Evolutionary conservation across 2,329 filamentous ascomycete species (phyloP).

Genomic region (Pestalotiopsis sp.): DNA sequence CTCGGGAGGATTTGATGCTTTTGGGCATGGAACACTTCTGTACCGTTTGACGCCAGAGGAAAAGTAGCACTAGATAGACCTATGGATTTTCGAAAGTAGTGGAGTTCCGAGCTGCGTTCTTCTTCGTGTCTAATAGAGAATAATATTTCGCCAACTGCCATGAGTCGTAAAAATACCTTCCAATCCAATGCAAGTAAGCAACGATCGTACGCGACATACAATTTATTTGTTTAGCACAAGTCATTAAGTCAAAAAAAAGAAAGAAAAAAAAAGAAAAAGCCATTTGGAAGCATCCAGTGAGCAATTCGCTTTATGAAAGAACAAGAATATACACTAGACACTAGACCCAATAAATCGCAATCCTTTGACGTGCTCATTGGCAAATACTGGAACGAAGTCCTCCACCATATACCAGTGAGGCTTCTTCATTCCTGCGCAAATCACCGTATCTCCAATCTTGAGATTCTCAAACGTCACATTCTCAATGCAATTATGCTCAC

Average conservation of each 20-base stretch:
- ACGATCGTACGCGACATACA: no score
- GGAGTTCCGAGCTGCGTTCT: accelerated
- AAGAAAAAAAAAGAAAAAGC: no score
- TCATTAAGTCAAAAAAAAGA: no score
- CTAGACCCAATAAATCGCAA: neutral
- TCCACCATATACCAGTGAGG: neutral
- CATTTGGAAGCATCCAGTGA: no score
- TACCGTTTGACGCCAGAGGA: conserved; percentile 18
- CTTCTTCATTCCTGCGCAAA: neutral
- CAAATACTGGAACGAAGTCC: neutral
- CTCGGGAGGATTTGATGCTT: conserved; percentile 42
- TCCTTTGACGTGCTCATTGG: neutral
- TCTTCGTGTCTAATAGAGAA: no score
- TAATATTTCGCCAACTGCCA: no score
- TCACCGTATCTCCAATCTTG: neutral
- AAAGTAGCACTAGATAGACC: no score
- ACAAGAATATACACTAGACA: neutral
- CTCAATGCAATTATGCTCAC: neutral
- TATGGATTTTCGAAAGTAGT: no score
- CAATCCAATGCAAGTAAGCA: no score
- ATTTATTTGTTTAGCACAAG: no score
- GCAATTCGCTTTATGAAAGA: neutral
- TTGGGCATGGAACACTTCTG: conserved; percentile 32
- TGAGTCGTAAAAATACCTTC: no score
- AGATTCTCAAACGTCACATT: conserved; percentile 1